Base-by-base conservation (phyloP, 176 grass and related monocot species). In the Metroxylon sagu region DNA sequence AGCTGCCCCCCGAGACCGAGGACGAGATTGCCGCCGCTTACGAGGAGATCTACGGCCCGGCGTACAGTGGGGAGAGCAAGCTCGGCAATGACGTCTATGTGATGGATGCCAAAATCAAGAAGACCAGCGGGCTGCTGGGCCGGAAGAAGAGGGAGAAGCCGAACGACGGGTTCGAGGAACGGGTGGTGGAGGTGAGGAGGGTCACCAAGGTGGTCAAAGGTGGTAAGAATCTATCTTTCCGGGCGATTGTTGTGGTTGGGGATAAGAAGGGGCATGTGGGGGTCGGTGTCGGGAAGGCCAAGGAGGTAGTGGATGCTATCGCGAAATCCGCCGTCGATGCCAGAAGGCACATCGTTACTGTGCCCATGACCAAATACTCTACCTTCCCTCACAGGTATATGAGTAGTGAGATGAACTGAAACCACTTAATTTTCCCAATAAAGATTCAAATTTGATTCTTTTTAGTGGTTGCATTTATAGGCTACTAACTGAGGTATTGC, bases 321-420 rank as follows among this genome's bases (percentile, higher is more conserved):
- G 74, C 79, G 16, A 97, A 97, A 59, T 83, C 84, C 0, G 80
- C 77, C 16, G 78, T 82, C 72, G 85, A 97, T 25, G 92, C 75
- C 6, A 77, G 92, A 1, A 75, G 83, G 27, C 90, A 97, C 43
- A 85, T 97, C 16, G 75, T 97, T 31, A 80, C 87, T 0, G 92
- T 97, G 49, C 92, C 92, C 19, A 74, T 97, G 53, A 97, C 92
- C 43, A 97, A 91, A 58, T 77, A 87, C 76, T 74, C 52, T 16
- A 97, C 92, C 1, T 97, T 97, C 62, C 83, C 86, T 23, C 92
- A 97, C 81, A 97, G 86, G 87, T 97, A n/a, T 72, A 62, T 72
- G 1, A 14, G 35, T 43, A 43, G 35, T 43, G 35, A 43, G 35
- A 43, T 43, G 10, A 14, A 43, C 8, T 43, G 8, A 12, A 43